phyloP scores from a whole-genome alignment of 2,329 filamentous ascomycete genomes.

The Taxawa tesnikishii region DNA sequence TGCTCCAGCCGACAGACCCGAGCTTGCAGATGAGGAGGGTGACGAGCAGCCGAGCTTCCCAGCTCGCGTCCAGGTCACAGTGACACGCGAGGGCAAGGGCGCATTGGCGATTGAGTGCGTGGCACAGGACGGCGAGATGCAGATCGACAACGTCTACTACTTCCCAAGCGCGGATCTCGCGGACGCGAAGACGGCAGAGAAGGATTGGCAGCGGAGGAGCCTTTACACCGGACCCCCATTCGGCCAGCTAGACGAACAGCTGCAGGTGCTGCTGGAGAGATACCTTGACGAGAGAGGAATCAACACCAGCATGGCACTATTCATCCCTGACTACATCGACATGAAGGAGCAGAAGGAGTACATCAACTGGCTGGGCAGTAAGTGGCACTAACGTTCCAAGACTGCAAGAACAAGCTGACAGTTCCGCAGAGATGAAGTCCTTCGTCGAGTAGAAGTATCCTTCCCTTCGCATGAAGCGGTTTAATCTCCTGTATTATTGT shows the following conservation, averaged over 20 bases:
- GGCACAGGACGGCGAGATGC: slow-evolving; percentile 73
- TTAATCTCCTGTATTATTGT: no score
- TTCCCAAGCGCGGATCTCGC: slow-evolving; percentile 69
- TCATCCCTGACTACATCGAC: slow-evolving; percentile 93
- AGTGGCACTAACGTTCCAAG: slow-evolving; percentile 15
- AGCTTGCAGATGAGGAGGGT: slow-evolving; percentile 43
- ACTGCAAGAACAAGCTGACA: not conserved
- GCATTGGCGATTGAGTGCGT: slow-evolving; percentile 78
- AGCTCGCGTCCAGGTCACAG: slow-evolving; percentile 69
- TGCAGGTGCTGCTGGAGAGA: slow-evolving; percentile 82
- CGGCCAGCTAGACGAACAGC: slow-evolving; percentile 86
- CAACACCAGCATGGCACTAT: slow-evolving; percentile 72
- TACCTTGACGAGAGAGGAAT: slow-evolving; percentile 93
- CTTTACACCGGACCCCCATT: slow-evolving; percentile 88
- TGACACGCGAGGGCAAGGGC: slow-evolving; percentile 78
- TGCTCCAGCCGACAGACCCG: slow-evolving; percentile 45
- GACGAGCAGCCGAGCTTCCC: slow-evolving; percentile 54
- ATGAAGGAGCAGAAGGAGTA: slow-evolving; percentile 99
- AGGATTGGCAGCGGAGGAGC: slow-evolving; percentile 61
- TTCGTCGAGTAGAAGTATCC: slow-evolving; percentile 74
- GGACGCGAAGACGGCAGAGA: slow-evolving; percentile 54
- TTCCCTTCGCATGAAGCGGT: no score
- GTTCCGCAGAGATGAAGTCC: slow-evolving; percentile 56
- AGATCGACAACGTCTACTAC: slow-evolving; percentile 85
- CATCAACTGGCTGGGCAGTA: slow-evolving; percentile 69